Evolutionary conservation across 768 basidiomycete genomes (phyloP).

Genomic region (Tubosaeta brunneosetosa): DNA sequence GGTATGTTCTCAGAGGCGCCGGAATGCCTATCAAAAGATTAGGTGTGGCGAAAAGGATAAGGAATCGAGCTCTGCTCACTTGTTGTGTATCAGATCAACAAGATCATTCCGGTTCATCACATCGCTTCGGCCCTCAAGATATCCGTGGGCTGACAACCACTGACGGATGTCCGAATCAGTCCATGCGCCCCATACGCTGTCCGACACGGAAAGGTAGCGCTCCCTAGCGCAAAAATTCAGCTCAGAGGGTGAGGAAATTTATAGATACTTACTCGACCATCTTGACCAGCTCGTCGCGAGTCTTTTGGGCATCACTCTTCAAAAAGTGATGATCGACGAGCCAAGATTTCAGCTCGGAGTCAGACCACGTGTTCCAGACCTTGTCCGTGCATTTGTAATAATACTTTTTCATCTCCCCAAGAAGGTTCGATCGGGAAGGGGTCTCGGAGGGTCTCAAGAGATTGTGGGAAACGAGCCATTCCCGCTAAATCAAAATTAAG

Average conservation of each 20-base stretch:
- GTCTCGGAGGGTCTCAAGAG: constrained; percentile 62
- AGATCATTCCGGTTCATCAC: constrained; percentile 71
- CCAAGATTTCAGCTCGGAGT: constrained; percentile 74
- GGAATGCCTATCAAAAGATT: constrained; percentile 42
- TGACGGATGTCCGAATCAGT: constrained; percentile 62
- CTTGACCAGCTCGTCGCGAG: constrained; percentile 73
- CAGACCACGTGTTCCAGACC: constrained; percentile 69
- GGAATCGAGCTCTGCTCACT: constrained; percentile 40
- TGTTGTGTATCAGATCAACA: constrained; percentile 63
- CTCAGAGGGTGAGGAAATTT: no score
- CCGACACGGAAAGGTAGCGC: constrained; percentile 59
- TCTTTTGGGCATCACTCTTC: constrained; percentile 63
- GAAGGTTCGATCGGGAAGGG: constrained; percentile 48
- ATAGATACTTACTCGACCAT: constrained; percentile 52
- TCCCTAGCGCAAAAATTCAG: constrained; percentile 39
- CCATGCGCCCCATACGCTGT: constrained; percentile 68
- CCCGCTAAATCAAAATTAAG: constrained; percentile 41
- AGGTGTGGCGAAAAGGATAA: background rate
- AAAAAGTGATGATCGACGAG: constrained; percentile 68
- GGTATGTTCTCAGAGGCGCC: constrained; percentile 44
- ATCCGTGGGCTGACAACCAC: constrained; percentile 74
- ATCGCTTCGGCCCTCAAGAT: constrained; percentile 47
- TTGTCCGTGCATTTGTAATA: constrained; percentile 59
- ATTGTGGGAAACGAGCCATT: constrained; percentile 81
- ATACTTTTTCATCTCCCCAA: constrained; percentile 68